Evolutionary conservation across 75 land plant species (phyloP), one percentile per base, ranked within the genome.

Genomic region (Gnetum montanum): DNA sequence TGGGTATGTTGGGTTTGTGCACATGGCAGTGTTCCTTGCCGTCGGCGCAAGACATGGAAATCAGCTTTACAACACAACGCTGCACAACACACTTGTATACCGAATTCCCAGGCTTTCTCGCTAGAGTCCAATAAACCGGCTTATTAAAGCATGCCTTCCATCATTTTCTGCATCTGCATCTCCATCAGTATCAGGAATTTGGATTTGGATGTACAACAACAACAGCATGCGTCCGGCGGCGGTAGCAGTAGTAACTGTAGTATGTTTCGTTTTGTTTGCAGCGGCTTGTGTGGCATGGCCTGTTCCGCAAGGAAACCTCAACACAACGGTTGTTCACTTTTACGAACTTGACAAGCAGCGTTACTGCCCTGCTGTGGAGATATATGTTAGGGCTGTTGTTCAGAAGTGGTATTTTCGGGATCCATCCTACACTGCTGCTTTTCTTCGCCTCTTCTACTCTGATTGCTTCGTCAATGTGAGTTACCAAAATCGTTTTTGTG

Each of bases 341-440:
- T 46, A 46, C 25, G 23, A 46, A 20, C 8, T 23, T 1, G 23
- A 46, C 8, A 46, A 46, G 48, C 19, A 0, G 25, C 13, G 43
- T 15, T 15, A 1, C 13, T 46, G 48, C 16, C 25, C 48, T 5
- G 8, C 4, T 46, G 48, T 46, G 23, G 48, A 46, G 48, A 7
- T 2, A 20, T 46, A 13, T 46, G 48, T 46, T 20, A 46, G 16
- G 48, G 6, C 8, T 3, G 48, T 46, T 16, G 23, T 46, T 22
- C 48, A 46, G 48, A 46, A 46, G 23, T 46, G 48, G 48, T 46
- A 46, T 46, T 46, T 46, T 25, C 6, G 4, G 1, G 25, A 46
- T 20, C 12, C 4, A 8, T 23, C 25, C 2, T 7, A 20, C 48
- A 46, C 23, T 20, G 48, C 48, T 20, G 48, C 23, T 22, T 25